A percentile compares a stretch with the other conserved stretches of the same genome.
Conservation (phyloP, 2,329 filamentous ascomycete species). For the Salinomyces thailandicus region DNA sequence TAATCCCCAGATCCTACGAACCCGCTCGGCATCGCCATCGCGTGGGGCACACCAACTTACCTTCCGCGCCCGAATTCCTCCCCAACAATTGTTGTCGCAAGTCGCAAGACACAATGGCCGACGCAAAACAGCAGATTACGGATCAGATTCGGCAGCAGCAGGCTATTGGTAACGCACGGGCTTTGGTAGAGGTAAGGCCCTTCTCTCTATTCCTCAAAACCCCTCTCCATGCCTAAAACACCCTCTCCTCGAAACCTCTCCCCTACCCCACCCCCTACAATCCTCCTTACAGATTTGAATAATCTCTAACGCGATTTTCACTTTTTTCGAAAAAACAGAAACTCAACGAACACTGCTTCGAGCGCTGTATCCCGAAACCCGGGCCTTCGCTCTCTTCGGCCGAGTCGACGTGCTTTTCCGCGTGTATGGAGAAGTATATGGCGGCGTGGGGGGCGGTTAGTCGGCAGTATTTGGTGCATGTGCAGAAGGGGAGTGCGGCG, state of each 20-base stretch:
- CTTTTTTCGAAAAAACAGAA: no score
- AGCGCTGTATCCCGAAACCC: conserved; percentile 44
- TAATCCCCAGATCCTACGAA: no score
- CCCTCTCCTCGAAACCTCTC: background rate
- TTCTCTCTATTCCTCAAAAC: background rate
- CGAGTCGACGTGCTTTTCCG: conserved; percentile 40
- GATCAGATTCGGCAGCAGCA: conserved; percentile 44
- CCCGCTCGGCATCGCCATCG: no score
- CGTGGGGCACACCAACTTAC: no score
- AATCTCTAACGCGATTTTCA: no score
- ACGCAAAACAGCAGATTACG: conserved; percentile 40
- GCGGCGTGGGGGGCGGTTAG: conserved; percentile 42
- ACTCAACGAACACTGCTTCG: conserved; percentile 48
- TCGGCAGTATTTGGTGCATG: conserved; percentile 38
- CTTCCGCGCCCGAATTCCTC: no score
- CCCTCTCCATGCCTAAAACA: background rate
- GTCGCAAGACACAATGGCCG: conserved; percentile 21
- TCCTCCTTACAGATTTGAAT: conserved; percentile 2
- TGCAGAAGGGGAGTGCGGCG: conserved; percentile 31
- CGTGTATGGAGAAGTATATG: conserved; percentile 49
- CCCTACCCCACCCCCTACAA: background rate
- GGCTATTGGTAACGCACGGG: conserved; percentile 41
- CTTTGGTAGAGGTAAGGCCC: conserved; percentile 43
- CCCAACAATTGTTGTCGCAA: no score
- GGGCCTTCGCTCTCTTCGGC: conserved; percentile 39